phyloP scores from a whole-genome alignment of 768 basidiomycete species.

The Termitomyces sp. region DNA sequence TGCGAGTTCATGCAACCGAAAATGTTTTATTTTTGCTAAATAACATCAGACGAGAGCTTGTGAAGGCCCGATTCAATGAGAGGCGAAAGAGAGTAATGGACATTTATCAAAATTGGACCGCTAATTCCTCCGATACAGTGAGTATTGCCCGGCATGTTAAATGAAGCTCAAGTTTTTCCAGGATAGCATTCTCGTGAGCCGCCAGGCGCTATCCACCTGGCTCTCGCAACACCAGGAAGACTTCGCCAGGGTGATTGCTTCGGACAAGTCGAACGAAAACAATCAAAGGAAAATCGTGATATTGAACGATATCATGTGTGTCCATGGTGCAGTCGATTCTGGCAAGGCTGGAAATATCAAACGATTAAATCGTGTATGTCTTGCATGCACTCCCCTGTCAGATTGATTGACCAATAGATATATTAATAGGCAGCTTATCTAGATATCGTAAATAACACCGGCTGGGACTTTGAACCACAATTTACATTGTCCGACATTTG shows the following conservation, averaged over 20 bases:
- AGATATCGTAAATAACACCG: constrained; percentile 39
- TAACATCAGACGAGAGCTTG: constrained; percentile 38
- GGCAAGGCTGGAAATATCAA: constrained; percentile 61
- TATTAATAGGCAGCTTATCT: constrained; percentile 39
- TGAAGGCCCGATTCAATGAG: constrained; percentile 43
- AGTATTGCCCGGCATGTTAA: constrained; percentile 3
- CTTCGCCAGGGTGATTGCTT: constrained; percentile 3
- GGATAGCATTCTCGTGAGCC: constrained; percentile 60
- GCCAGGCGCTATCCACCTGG: constrained; percentile 60
- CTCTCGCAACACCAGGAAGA: constrained; percentile 40
- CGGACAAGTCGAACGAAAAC: constrained; percentile 4
- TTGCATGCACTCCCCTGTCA: neutral
- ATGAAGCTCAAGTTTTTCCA: constrained; percentile 11
- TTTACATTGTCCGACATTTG: constrained; percentile 57
- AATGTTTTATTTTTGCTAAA: neutral
- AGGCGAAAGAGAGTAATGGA: constrained; percentile 51
- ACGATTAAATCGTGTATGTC: constrained; percentile 53
- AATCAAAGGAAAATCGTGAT: constrained; percentile 24
- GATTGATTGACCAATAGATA: neutral
- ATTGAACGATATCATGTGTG: constrained; percentile 54
- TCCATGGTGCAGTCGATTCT: constrained; percentile 63
- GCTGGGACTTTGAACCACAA: constrained; percentile 46
- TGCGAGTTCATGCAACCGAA: constrained; percentile 23
- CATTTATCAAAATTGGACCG: constrained; percentile 64
- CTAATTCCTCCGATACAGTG: constrained; percentile 48